Evolutionary conservation across 805 yeast genomes (phyloP), one percentile per base, ranked within the genome.

Genomic region (Candida cerambycidarum): DNA sequence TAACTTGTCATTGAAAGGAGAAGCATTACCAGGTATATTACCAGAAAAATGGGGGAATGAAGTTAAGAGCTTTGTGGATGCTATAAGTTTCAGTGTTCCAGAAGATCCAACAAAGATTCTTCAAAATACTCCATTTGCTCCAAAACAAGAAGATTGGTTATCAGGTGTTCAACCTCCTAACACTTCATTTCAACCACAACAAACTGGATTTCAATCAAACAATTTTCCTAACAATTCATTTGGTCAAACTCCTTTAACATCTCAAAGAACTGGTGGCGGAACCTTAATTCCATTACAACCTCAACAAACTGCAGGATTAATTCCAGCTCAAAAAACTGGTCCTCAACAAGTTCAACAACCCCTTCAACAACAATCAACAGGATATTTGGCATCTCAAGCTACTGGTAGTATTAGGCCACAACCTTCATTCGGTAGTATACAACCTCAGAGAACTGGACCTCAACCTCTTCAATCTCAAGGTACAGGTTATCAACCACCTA

Each of bases 41-140:
- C 96, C 95, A 23, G 75, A 76, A 15, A 81, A 77, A 48, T 80
- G 89, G 67, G 72, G 73, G 57, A 86, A 85, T 57, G 97, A 92
- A 62, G 97, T 92, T 10, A 78, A 82, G 46, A 84, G 93, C 46
- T 85, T 90, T 65, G 90, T 90, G 30, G 97, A 89, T 62, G 87
- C 89, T 23, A 90, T 92, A 54, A 85, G 81, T 55, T 84, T 89
- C 58, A 73, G 80, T 39, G 79, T 88, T 40, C 89, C 87, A 1
- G 92, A 83, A 48, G 75, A 71, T 44, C 68, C 73, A 5, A 40
- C 55, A 19, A 60, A 61, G 38, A 56, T 71, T 21, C 63, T 71
- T 52, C 68, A 67, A 21, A 67, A 69, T 53, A 71, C 76, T n/a
- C 76, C 76, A 4, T 71, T 71, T 53, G 68, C 73, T 9, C 48